Base-by-base conservation (phyloP, 768 basidiomycete species). In the Leucocoprinus birnbaumii region DNA sequence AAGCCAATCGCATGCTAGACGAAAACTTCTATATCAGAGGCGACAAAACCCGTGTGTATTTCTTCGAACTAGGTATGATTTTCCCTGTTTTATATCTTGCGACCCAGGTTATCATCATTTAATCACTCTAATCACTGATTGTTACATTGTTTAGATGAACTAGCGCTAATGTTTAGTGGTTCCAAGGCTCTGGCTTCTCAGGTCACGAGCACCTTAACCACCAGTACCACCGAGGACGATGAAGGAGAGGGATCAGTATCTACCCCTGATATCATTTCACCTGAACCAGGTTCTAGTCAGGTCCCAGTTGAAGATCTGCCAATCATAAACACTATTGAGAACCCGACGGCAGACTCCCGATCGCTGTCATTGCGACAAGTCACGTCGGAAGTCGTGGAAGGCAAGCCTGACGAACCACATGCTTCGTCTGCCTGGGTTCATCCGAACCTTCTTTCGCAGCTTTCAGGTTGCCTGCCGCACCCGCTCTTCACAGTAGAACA, bases 1-100 rank as follows among this genome's bases (percentile, higher is more conserved):
- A 93, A 69, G 79, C 79, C 5, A 85, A 87, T 1, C 80, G 97
- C 10, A 79, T 98, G 53, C 80, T 98, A 10, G 90, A 93, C 41
- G 93, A 95, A 45, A 95, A 97, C 66, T 87, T 99, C 60, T 99
- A 99, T 64, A 89, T 97, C 49, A 83, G 97, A 35, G 97, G 97
- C 0, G 97, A 99, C 72, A 95, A 93, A 63, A 98, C 97, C 0
- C 79, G 97, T 37, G 97, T 99, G 0, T 98, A 98, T 70, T 99
- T 98, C 68, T 99, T 99, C 61, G 89, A 91, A 57, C 68, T 91
- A 10, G 91, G 94, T 91, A 61, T 26, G 73, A 48, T 38, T 52
- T 45, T 52, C 22, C 10, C 25, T 19, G 16, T 11, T 11, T 31
- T 31, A 31, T 31, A 5, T 31, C 11, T 31, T 5, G 31, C 5